phyloP scores from a whole-genome alignment of 208 protist species.

The Leishmania turanica region DNA sequence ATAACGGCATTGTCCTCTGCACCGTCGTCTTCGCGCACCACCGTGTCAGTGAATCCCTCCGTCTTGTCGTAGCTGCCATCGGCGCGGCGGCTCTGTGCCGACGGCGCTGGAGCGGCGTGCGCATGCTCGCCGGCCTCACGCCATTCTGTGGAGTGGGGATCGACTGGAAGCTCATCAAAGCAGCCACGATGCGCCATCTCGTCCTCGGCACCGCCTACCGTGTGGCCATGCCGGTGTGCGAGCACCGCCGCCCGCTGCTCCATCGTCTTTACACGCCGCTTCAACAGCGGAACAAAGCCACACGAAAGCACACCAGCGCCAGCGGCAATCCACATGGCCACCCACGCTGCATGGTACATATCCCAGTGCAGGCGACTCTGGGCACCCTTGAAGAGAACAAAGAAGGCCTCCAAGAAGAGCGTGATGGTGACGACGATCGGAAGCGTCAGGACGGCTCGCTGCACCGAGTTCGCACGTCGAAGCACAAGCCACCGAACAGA shows the following conservation, averaged over 20 bases:
- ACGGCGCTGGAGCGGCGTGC: neutral
- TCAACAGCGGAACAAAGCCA: conserved; percentile 62
- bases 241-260: conserved; percentile 33
- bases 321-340: conserved; percentile 52
- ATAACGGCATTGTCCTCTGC: conserved; percentile 19
- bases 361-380: conserved; percentile 61
- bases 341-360: conserved; percentile 51
- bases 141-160: neutral
- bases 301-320: conserved; percentile 47
- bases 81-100: neutral
- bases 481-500: conserved; percentile 57
- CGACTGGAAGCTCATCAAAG: conserved; percentile 4
- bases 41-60: conserved; percentile 28
- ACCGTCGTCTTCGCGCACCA: conserved; percentile 34
- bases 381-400: conserved; percentile 78
- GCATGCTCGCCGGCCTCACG: neutral
- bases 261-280: conserved; percentile 38
- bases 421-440: conserved; percentile 67
- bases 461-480: conserved; percentile 50
- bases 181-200: conserved; percentile 12
- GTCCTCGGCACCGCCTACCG: conserved; percentile 22
- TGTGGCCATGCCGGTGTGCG: conserved; percentile 19
- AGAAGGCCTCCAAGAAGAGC: conserved; percentile 85
- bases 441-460: conserved; percentile 56
- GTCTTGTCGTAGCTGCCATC: conserved; percentile 2